Base-by-base conservation (phyloP, 164 flowering plant genomes). In the Warburgia ugandensis region DNA sequence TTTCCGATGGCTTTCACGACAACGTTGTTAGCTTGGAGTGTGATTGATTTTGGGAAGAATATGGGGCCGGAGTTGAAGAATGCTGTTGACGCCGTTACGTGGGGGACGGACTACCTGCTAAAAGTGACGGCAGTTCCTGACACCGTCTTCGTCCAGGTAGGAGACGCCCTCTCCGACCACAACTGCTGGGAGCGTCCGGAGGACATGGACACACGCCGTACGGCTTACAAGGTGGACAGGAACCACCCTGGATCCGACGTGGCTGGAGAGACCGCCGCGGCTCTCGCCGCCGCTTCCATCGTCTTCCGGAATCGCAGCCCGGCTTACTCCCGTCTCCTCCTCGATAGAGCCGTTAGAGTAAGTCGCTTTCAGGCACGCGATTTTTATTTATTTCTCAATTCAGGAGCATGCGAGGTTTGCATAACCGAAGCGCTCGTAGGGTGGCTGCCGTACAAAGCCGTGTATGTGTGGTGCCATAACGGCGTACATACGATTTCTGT, bases 131-230 rank as follows among this genome's bases (percentile, higher is more conserved):
- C 70, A 5, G 72, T 56, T n/a, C 76, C 77, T 0, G 75, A 47
- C 23, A 67, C 69, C 2, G 68, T 90, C 5, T 83, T 38, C 56
- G 94, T 78, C 1, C 88, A 86, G 68, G 90, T 90, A 0, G 95
- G 97, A 0, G 84, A 90, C 55, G 75, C 86, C 0, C 62, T 62
- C 48, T 71, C 83, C 0, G 97, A 90, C 48, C 97, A 86, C 56
- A 71, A 73, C 61, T 90, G 97, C 51, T 90, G 97, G 97, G 94
- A 86, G 60, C 53, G 97, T 60, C 94, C 97, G 1, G 97, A 90
- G 68, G 97, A 90, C 61, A 90, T 86, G 97, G 90, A 81, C 64
- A 90, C 97, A 13, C 67, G 59, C 0, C 76, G 95, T 6, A 79
- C 88, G 9, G 84, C 48, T 19, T 90, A 76, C 60, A 70, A 67